Base-by-base conservation (phyloP, 2,329 filamentous ascomycete species). In the Phaeosphaeria sp. region DNA sequence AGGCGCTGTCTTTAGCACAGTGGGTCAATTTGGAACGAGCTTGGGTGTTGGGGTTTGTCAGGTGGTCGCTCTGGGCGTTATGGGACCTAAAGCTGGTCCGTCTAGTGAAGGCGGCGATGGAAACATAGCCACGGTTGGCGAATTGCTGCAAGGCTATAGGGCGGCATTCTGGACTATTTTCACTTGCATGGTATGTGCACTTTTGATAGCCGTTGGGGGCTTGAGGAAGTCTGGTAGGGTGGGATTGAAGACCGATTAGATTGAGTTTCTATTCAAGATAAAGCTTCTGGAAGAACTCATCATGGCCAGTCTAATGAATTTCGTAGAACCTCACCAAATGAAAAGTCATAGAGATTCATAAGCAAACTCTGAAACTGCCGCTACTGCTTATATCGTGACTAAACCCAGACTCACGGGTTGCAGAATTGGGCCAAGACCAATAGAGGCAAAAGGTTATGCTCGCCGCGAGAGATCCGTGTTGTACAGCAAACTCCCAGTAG, bases 1-100 rank as follows among this genome's bases (percentile, higher is more conserved):
- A 0, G 87, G 86, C 0, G 85, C 84, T 0, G 85, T 89, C 0
- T 89, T 89, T 70, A 87, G 86, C 59, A 87, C 85, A 0, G 77
- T 83, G 0, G 75, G 80, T 0, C 85, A 88, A 60, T 82, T 88
- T 54, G 86, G 86, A 0, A 72, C 85, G 43, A 82, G 60, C 15
- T 42, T 73, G 22, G 67, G 67, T 17, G 60, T 72, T 49, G 66
- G 67, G 0, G 54, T 58, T 18, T 68, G 65, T 49, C 71, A 72
- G 50, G 68, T 73, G 15, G 64, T 72, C 22, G 62, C 69, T n/a
- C 30, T 70, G 27, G 62, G 67, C 0, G 59, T 71, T 20, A 44
- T 44, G 42, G 42, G 42, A 7, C 30, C 30, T 3, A 11, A 36
- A 6, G 30, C 30, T 3, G 42, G 21, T 0, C 52, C 59, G 49